Evolutionary conservation across 345 rosid genomes (phyloP).

Genomic region (Eucalyptus pauciflora): DNA sequence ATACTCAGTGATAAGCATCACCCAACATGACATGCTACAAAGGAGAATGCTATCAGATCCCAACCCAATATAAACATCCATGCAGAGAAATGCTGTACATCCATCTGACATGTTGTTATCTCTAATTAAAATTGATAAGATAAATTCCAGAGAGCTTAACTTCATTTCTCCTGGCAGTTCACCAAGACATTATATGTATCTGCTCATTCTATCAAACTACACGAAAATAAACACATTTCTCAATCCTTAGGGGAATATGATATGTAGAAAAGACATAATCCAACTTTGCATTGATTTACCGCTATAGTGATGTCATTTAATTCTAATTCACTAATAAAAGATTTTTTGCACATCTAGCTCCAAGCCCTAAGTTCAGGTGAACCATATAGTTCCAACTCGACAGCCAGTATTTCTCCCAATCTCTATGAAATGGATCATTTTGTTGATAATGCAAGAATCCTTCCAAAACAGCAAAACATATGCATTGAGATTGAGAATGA

Average conservation of each 20-base stretch:
- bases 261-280: not conserved
- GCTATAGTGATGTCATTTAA: not conserved
- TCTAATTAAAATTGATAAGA: not conserved
- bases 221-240: not conserved
- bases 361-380: not conserved
- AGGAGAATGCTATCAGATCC: not conserved
- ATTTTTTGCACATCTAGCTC: not conserved
- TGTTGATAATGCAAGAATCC: not conserved
- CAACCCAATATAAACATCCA: not conserved
- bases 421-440: not conserved
- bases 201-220: not conserved
- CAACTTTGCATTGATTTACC: not conserved
- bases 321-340: not conserved
- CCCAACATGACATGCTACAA: not conserved
- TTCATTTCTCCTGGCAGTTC: not conserved
- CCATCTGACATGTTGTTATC: not conserved
- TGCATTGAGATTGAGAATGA: not conserved
- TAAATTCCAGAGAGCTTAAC: not conserved
- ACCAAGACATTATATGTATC: not conserved
- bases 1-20: not conserved
- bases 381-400: not conserved
- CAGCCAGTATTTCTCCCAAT: not conserved
- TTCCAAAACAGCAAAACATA: not conserved
- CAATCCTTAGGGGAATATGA: not conserved
- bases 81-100: not conserved